Percentiles rank a stretch among this genome's conserved stretches.
These are phyloP conservation scores for Symmetrospora coprosmae DNA, from an alignment of 768 basidiomycete species.

Conservation along the genomic window DNA sequence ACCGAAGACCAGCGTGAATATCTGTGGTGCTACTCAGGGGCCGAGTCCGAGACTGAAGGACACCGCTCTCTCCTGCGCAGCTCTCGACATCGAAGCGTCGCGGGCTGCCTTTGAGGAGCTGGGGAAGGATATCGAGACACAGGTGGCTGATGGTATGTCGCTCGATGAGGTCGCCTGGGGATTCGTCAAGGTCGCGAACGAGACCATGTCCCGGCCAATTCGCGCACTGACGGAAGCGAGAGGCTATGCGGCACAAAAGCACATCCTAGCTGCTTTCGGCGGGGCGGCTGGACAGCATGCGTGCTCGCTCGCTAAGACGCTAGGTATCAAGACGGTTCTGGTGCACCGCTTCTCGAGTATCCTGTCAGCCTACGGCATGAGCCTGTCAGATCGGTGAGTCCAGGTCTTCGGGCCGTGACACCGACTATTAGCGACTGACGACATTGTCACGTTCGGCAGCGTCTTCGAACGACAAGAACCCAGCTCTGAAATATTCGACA, in stretches of 20 bases:
- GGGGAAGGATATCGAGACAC: constrained; percentile 55
- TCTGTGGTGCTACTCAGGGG: neutral
- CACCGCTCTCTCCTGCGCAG: neutral
- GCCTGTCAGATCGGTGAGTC: constrained; percentile 40
- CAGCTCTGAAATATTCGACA: constrained; percentile 58
- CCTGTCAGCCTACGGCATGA: constrained; percentile 84
- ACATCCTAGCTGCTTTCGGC: constrained; percentile 37
- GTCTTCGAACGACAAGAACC: constrained; percentile 83
- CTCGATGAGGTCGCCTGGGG: constrained; percentile 82
- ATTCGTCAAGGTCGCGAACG: constrained; percentile 78
- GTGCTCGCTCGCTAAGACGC: constrained; percentile 70
- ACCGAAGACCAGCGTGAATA: constrained; percentile 54
- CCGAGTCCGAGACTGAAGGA: neutral
- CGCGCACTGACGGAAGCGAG: constrained; percentile 48
- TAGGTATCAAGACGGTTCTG: constrained; percentile 75
- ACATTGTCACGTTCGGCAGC: constrained; percentile 41
- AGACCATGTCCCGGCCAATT: constrained; percentile 90
- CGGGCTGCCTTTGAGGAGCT: constrained; percentile 53
- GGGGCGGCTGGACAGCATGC: constrained; percentile 86
- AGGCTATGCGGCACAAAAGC: constrained; percentile 4
- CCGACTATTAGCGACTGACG: neutral
- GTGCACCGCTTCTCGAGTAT: constrained; percentile 87
- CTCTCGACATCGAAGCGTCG: constrained; percentile 63
- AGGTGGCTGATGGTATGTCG: constrained; percentile 39
- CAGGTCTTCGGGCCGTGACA: neutral